Evolutionary conservation across 305 asterid genomes (phyloP).

Genomic region (Rubia peregrina): DNA sequence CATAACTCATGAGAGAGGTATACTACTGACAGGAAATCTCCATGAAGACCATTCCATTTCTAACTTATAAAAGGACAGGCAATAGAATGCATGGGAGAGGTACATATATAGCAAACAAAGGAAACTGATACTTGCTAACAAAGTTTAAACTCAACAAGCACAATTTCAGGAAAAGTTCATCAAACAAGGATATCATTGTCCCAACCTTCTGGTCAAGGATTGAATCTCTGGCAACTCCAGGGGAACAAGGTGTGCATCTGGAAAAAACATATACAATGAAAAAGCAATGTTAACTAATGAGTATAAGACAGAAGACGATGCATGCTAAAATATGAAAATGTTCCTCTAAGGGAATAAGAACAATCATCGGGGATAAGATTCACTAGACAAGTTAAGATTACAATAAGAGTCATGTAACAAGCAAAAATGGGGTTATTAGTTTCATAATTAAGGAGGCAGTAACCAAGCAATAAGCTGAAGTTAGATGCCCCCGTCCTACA

Average conservation of each 20-base stretch:
- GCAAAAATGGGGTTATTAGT: not conserved
- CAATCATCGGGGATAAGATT: not conserved
- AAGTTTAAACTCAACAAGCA: not conserved
- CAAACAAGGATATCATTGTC: not conserved
- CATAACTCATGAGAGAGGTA: not conserved
- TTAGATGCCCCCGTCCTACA: not conserved
- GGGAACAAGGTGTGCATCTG: slow-evolving; percentile 98
- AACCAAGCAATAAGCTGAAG: not conserved
- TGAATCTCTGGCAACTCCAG: slow-evolving; percentile 83
- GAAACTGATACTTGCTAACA: not conserved
- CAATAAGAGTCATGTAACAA: not conserved
- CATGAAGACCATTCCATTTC: not conserved
- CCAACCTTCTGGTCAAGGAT: slow-evolving; percentile 73
- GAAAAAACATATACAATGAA: slow-evolving; percentile 18
- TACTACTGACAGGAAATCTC: not conserved
- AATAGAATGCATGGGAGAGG: not conserved
- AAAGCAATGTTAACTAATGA: slow-evolving; percentile 10
- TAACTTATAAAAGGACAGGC: not conserved
- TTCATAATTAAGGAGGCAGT: not conserved
- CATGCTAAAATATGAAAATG: not conserved
- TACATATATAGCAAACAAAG: not conserved
- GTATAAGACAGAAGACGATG: not conserved
- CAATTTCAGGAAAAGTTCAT: not conserved
- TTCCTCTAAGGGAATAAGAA: not conserved
- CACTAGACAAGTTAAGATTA: not conserved